Conservation (phyloP, 179 eudicot genomes). For the Sideroxylon spinosum region DNA sequence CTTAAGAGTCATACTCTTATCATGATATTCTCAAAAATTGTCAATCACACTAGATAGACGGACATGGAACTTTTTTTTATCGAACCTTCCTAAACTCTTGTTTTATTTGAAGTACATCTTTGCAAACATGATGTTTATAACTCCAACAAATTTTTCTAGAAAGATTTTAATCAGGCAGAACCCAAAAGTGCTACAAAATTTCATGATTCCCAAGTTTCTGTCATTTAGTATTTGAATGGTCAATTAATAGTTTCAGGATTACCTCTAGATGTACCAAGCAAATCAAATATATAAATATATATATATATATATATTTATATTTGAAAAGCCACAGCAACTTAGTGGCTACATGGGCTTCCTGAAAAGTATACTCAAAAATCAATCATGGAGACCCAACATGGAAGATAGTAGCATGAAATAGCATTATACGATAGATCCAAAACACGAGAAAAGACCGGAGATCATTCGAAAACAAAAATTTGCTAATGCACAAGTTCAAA, state of each 20-base stretch:
- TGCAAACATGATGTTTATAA: background rate
- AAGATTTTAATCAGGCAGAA: background rate
- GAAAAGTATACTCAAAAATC: no score
- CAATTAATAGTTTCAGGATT: no score
- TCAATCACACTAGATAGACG: background rate
- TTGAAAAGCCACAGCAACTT: no score
- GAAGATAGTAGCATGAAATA: background rate
- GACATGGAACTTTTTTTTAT: background rate
- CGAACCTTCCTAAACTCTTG: background rate
- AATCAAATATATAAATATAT: no score
- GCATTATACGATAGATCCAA: background rate
- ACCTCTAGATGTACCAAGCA: no score
- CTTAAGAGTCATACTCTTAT: background rate
- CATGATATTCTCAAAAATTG: background rate
- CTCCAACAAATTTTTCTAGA: background rate
- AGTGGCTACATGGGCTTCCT: no score
- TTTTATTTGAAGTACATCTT: background rate
- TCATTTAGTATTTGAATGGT: background rate
- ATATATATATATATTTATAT: no score
- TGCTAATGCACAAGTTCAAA: no score
- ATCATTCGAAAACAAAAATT: background rate
- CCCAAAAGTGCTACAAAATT: background rate
- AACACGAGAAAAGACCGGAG: background rate
- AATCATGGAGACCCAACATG: background rate
- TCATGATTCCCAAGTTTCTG: background rate